phyloP scores from a whole-genome alignment of 1,284 basidiomycete species.

The Sporisorium iseilematis-ciliati region DNA sequence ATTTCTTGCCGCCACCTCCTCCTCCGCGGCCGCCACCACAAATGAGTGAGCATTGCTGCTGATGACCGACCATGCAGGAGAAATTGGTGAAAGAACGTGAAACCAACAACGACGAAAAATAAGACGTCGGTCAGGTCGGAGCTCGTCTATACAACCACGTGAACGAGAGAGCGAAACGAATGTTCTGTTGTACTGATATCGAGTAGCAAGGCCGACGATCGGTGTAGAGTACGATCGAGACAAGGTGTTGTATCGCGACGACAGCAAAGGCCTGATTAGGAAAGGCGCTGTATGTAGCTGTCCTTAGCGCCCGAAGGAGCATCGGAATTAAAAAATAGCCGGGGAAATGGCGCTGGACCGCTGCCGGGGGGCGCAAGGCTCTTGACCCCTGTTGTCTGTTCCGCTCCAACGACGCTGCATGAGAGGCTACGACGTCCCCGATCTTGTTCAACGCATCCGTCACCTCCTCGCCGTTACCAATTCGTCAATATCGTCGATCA shows the following conservation, averaged over 20 bases:
- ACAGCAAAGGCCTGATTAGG: background rate
- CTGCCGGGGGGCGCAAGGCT: background rate
- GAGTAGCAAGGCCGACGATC: too few species aligned
- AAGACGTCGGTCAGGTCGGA: constrained; percentile 1
- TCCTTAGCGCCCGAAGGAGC: background rate
- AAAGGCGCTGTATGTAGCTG: background rate
- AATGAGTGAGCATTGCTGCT: too few species aligned
- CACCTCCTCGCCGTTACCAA: too few species aligned
- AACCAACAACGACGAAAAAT: background rate
- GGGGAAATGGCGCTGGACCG: background rate
- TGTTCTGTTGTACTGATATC: too few species aligned
- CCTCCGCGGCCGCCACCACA: background rate
- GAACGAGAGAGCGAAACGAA: background rate
- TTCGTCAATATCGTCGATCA: too few species aligned
- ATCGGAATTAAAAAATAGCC: background rate
- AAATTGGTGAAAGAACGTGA: background rate
- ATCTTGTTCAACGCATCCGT: too few species aligned
- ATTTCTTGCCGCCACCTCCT: background rate
- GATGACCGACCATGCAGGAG: background rate
- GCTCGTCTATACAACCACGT: background rate
- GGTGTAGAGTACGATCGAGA: background rate
- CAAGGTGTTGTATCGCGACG: background rate
- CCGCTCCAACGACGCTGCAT: too few species aligned
- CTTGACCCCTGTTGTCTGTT: too few species aligned
- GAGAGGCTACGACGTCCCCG: too few species aligned